Evolutionary conservation across 306 rosid genomes (phyloP), one percentile per base, ranked within the genome.

Genomic region (Aeschynomene evenia): DNA sequence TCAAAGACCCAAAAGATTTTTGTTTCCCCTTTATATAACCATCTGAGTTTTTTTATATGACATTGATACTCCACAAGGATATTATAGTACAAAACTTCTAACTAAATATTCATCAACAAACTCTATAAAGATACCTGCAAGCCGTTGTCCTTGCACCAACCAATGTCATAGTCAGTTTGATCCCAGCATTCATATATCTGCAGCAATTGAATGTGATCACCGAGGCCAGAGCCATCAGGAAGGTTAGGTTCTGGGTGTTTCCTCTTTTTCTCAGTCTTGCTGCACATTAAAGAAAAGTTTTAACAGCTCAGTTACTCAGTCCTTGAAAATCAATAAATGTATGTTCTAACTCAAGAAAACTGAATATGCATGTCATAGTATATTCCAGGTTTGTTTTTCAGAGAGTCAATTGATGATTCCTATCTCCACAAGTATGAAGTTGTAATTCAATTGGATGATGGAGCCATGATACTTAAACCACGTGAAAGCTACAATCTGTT

Each of bases 151-250:
- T 94, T 94, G 82, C 97, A 94, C 98, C 98, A 94, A 43, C 79
- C 80, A 78, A 84, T 80, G 77, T 87, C 87, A 72, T 78, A 87
- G 79, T 87, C 81, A 67, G 77, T 84, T 62, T 68, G 90, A 79
- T 88, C 87, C 97, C 97, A 90, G 11, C 80, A 70, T 48, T 94
- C 95, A 71, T 46, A 94, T 79, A 88, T 90, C 77, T 94, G 96
- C 52, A 94, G 84, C 82, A 90, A 87, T 39, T 90, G 97, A 73
- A 94, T 88, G 71, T 94, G 96, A 73, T 94, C 98, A 70, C 97
- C 98, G 85, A 83, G 87, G 67, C 98, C 98, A 76, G 82, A 87
- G 60, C 97, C 97, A 87, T 88, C 97, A 74, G 96, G 97, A 84
- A 90, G 92, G 70, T 81, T 85, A 75, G 78, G 23, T 48, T 67